A percentile compares a stretch with the other conserved stretches of the same genome.
Evolutionary conservation across 78 protist genomes (phyloP).

Genomic region (Diacronema lutheri): DNA sequence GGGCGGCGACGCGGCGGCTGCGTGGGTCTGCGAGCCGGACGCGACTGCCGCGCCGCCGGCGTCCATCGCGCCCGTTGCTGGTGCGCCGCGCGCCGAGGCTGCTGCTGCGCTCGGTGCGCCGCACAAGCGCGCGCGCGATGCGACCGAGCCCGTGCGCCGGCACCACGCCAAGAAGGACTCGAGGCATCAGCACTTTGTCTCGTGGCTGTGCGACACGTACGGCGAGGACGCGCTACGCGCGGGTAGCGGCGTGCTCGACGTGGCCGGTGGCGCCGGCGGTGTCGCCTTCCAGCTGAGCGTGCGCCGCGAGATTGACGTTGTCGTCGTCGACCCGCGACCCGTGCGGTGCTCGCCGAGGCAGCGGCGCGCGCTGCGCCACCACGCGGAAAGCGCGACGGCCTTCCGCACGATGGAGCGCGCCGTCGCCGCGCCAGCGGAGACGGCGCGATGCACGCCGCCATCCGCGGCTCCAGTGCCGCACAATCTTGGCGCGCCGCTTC

Average conservation of each 20-base stretch:
- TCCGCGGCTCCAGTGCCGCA: no score
- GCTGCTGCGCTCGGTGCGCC: no score
- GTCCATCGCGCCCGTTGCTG: no score
- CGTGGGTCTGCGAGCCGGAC: no score
- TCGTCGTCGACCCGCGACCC: conserved; percentile 19
- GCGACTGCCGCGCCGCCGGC: no score
- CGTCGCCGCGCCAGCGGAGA: not conserved
- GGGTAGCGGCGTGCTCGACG: conserved; percentile 48
- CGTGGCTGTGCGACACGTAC: not conserved
- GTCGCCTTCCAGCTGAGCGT: not conserved
- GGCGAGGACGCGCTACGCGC: not conserved
- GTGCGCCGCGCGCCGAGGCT: no score
- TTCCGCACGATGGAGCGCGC: not conserved
- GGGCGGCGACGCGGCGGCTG: no score
- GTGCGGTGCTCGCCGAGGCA: not conserved
- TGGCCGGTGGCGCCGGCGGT: conserved; percentile 35
- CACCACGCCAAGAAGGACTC: not conserved
- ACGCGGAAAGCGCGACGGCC: not conserved
- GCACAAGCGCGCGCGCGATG: no score
- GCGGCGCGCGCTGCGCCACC: not conserved
- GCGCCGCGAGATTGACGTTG: not conserved
- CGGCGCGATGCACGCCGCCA: not conserved
- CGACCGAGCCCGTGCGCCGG: no score
- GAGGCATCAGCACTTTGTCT: not conserved
- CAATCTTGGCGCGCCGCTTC: no score